Percentiles rank a stretch among this genome's conserved stretches.
phyloP scores from a whole-genome alignment of 805 yeast species.

The Ogataea henricii region DNA sequence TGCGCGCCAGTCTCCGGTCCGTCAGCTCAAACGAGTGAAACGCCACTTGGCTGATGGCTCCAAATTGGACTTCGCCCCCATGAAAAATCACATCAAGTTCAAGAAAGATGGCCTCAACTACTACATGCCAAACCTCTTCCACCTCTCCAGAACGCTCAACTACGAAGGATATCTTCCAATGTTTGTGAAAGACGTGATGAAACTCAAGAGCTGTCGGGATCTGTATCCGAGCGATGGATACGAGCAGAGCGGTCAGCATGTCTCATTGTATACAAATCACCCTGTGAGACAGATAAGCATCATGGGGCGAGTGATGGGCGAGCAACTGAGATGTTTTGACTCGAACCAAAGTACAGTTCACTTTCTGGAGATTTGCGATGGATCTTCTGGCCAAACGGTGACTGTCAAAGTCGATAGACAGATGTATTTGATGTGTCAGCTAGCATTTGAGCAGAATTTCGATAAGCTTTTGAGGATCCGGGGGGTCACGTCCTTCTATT shows the following conservation, averaged over 20 bases:
- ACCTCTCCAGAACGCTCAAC: constrained; percentile 33
- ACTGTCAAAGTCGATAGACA: constrained; percentile 28
- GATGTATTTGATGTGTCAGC: constrained; percentile 25
- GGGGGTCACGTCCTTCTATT: constrained; percentile 28
- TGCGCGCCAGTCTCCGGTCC: not conserved
- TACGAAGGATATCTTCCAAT: constrained; percentile 32
- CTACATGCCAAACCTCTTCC: constrained; percentile 40
- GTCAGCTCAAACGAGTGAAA: constrained; percentile 6
- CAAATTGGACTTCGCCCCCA: constrained; percentile 17
- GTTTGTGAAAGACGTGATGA: constrained; percentile 32
- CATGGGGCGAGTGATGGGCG: constrained; percentile 40
- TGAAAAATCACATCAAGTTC: constrained; percentile 27
- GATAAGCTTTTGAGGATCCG: constrained; percentile 30
- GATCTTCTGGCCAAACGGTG: constrained; percentile 29
- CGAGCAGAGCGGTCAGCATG: constrained; percentile 16
- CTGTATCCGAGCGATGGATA: constrained; percentile 33
- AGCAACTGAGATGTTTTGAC: constrained; percentile 25
- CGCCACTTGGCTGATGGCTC: constrained; percentile 7
- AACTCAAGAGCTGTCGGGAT: constrained; percentile 20
- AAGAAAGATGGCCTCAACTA: constrained; percentile 29
- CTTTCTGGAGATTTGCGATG: constrained; percentile 35
- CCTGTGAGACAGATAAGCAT: constrained; percentile 41
- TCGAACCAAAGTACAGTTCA: constrained; percentile 9
- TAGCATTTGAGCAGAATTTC: constrained; percentile 22
- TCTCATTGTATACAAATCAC: constrained; percentile 42